Conservation (phyloP, 495 filamentous ascomycete species). For the Daldinia bambusicola region DNA sequence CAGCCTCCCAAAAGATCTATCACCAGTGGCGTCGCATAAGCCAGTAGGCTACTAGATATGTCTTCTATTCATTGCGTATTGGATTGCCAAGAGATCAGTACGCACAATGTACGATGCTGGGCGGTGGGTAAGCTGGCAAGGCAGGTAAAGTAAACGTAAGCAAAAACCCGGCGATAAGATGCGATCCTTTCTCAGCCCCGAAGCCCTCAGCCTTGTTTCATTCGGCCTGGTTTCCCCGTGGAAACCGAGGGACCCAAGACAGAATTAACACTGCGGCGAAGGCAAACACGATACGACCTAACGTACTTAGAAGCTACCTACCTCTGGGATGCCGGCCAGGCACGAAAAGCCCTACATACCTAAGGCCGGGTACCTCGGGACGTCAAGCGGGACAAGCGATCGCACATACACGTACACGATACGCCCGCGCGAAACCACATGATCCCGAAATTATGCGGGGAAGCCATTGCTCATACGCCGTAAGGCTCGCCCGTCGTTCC, state of each 20-base stretch:
- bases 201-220: slow-evolving; percentile 10
- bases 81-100: background rate
- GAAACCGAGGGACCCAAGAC: background rate
- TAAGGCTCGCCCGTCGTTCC: slow-evolving; percentile 24
- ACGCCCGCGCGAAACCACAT: slow-evolving; percentile 26
- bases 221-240: background rate
- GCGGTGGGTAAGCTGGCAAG: background rate
- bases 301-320: no score
- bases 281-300: background rate
- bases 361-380: background rate
- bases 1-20: slow-evolving; percentile 11
- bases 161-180: slow-evolving; percentile 18
- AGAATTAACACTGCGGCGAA: background rate
- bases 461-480: slow-evolving; percentile 2
- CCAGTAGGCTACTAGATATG: background rate
- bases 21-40: background rate
- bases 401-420: background rate
- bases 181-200: background rate
- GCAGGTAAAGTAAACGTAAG: background rate
- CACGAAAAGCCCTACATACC: background rate
- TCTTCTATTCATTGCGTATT: background rate
- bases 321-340: background rate
- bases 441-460: slow-evolving; percentile 35
- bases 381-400: background rate
- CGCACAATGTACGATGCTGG: background rate